These are phyloP conservation scores for Agastache rugosa DNA, from an alignment of 257 asterid species.

Conservation along the genomic window DNA sequence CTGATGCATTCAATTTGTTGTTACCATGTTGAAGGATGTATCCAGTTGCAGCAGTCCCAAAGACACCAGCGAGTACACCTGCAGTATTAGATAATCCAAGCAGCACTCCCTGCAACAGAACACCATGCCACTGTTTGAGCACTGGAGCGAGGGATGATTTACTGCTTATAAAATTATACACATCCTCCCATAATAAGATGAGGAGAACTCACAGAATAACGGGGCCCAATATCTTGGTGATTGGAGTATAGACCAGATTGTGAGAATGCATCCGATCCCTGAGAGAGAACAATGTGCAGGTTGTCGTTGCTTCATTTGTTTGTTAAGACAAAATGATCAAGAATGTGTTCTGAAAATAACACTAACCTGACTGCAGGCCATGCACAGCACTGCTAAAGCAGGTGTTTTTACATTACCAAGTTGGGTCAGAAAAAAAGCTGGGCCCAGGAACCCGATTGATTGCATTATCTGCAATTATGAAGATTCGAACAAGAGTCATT, in stretches of 20 bases:
- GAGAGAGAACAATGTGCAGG: constrained; percentile 28
- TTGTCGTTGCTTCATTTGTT: neutral
- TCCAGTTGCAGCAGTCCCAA: constrained; percentile 98
- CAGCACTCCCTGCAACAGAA: constrained; percentile 74
- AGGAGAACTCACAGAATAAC: constrained; percentile 80
- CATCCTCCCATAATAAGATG: neutral
- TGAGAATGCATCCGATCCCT: constrained; percentile 98
- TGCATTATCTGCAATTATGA: constrained; percentile 82
- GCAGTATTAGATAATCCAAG: constrained; percentile 94
- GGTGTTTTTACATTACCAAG: constrained; percentile 84
- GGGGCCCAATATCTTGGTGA: constrained; percentile 99
- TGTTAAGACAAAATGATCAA: neutral
- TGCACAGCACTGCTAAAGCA: constrained; percentile 89
- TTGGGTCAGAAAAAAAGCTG: constrained; percentile 89
- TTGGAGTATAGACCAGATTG: constrained; percentile 98
- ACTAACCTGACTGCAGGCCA: constrained; percentile 94
- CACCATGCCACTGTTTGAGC: constrained; percentile 4
- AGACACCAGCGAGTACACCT: constrained; percentile 97
- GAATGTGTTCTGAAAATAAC: neutral
- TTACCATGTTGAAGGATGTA: constrained; percentile 94
- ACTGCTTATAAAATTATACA: neutral
- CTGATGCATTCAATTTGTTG: constrained; percentile 16
- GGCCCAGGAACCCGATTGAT: constrained; percentile 91
- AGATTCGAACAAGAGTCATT: constrained; percentile 25
- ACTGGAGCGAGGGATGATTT: neutral